Conservation (phyloP, 1,284 basidiomycete genomes). For the Marasmius tenuissimus region DNA sequence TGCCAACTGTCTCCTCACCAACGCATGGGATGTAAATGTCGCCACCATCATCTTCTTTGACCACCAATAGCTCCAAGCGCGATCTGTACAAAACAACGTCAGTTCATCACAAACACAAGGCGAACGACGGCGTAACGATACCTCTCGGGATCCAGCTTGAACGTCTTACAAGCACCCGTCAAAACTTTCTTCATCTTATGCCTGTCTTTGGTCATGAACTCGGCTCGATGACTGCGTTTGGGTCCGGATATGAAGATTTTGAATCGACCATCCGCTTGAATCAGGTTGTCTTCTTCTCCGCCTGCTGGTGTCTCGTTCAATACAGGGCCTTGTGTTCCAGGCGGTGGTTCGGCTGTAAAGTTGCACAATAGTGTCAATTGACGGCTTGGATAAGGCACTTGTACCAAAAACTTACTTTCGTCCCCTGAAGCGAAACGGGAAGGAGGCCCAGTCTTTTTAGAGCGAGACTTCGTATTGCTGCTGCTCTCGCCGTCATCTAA, state of each 20-base stretch:
- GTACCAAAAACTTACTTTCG: not conserved
- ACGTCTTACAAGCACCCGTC: conserved; percentile 40
- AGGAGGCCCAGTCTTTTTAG: too few relatives aligned
- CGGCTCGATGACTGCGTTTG: conserved; percentile 28
- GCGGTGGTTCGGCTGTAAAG: conserved; percentile 4
- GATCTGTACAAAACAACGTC: conserved; percentile 18
- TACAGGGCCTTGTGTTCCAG: conserved; percentile 1
- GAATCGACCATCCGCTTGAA: conserved; percentile 21
- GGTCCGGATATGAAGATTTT: conserved; percentile 35
- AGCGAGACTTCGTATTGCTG: too few relatives aligned
- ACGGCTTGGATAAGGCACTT: not conserved
- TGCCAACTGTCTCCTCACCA: conserved; percentile 26
- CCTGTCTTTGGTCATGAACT: conserved; percentile 44
- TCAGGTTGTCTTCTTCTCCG: conserved; percentile 8
- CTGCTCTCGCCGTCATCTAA: too few relatives aligned
- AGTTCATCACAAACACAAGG: not conserved
- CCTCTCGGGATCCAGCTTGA: conserved; percentile 32
- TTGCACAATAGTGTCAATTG: conserved; percentile 4
- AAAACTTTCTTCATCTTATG: conserved; percentile 44
- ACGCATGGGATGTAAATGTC: conserved; percentile 27
- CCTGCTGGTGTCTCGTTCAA: conserved; percentile 6
- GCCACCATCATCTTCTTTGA: conserved; percentile 23
- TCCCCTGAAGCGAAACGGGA: not conserved
- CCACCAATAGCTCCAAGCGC: conserved; percentile 21
- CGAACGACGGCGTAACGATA: conserved; percentile 13